Base-by-base conservation (phyloP, 768 basidiomycete species). In the Udeniomyces megalosporus region DNA sequence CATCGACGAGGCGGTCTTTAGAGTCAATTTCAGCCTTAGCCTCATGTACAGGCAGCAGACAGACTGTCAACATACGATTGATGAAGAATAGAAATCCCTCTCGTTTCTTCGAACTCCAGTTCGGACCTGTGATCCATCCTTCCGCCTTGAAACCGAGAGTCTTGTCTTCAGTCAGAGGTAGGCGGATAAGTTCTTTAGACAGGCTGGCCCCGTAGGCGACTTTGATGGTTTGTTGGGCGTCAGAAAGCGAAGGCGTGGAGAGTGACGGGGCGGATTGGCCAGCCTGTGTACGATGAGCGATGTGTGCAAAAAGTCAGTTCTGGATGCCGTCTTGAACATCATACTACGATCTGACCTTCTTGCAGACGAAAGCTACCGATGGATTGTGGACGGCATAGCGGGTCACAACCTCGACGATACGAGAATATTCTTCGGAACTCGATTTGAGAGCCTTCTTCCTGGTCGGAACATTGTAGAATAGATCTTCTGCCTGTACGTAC, bases 321-420 rank as follows among this genome's bases (percentile, higher is more conserved):
- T 20, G 17, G 35, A 5, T 15, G 24, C 29, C 42, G 24, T 20
- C 31, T 54, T 46, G 48, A 28, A 57, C 68, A 20, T 24, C 48
- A 38, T 8, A 32, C 56, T 22, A 11, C 29, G 56, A 26, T 42
- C 67, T 50, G 51, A 85, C 89, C 81, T 96, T 97, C 73, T 87
- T 92, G 78, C 92, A 96, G 0, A 82, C 77, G 75, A 96, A 93
- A 0, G 90, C 80, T 3, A 91, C 82, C 12, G 79, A 81, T 0
- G 93, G 81, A 70, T 99, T 97, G 71, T 99, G 95, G 11, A 92
- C 78, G 0, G 95, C 89, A 70, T 99, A 99, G 65, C 85, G 86
- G 2, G 87, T 88, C 29, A 97, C 78, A 11, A 97, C 87, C 66
- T 93, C 88, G 2, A 97, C 78, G 47, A 97, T 90, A 35, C 88